A percentile compares a stretch with the other conserved stretches of the same genome.
phyloP scores from a whole-genome alignment of 768 basidiomycete species.

The Cystobasidium onofrii region DNA sequence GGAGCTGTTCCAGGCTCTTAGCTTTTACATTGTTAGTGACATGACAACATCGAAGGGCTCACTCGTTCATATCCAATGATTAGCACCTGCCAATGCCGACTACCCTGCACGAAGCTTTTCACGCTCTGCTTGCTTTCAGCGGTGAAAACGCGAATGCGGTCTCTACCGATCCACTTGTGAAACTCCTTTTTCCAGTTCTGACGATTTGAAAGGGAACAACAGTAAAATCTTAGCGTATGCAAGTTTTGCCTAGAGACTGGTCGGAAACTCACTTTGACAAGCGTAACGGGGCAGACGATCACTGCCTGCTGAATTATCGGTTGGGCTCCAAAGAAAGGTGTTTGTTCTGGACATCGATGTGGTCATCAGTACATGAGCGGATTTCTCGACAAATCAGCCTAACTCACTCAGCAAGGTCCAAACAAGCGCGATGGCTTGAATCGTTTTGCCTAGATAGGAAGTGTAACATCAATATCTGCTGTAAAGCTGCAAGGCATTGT shows the following conservation, averaged over 20 bases:
- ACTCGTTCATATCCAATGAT: slow-evolving; percentile 92
- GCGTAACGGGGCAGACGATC: slow-evolving; percentile 86
- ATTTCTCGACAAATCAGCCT: too few species aligned
- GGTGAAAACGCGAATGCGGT: slow-evolving; percentile 54
- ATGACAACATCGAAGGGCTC: slow-evolving; percentile 43
- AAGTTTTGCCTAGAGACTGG: too few species aligned
- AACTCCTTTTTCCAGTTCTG: slow-evolving; percentile 98
- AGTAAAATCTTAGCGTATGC: too few species aligned
- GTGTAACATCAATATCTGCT: too few species aligned
- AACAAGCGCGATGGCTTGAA: slow-evolving; percentile 76
- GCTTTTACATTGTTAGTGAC: neutral
- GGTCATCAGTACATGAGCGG: too few species aligned
- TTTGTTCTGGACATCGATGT: slow-evolving; percentile 59
- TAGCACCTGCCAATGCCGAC: slow-evolving; percentile 55
- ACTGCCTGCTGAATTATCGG: slow-evolving; percentile 66
- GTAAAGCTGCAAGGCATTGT: too few species aligned
- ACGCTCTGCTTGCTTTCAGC: slow-evolving; percentile 56
- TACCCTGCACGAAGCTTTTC: slow-evolving; percentile 61
- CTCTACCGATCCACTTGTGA: slow-evolving; percentile 69
- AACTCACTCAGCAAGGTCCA: slow-evolving; percentile 81
- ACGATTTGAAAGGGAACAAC: too few species aligned
- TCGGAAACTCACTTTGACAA: slow-evolving; percentile 66
- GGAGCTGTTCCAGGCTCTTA: slow-evolving; percentile 31
- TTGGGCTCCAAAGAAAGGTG: slow-evolving; percentile 58
- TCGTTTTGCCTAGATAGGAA: slow-evolving; percentile 56